Conservation (phyloP, 2,329 filamentous ascomycete genomes). For the Colletotrichum karsti region DNA sequence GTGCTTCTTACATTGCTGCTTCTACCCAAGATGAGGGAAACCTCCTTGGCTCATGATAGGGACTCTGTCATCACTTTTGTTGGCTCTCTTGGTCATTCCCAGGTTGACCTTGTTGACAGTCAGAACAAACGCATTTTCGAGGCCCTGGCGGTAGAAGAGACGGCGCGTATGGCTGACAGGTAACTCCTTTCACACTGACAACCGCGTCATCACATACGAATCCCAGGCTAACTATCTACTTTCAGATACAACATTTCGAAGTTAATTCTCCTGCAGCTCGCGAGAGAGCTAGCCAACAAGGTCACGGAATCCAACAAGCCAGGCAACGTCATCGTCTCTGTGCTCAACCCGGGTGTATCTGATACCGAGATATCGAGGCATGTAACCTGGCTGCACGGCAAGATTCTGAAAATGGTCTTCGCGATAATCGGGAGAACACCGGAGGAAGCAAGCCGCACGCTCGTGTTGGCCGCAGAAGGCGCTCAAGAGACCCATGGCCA, state of each 20-base stretch:
- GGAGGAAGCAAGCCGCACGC: conserved; percentile 47
- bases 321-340: neutral
- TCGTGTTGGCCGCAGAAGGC: conserved; percentile 45
- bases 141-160: conserved; percentile 32
- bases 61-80: neutral
- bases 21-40: conserved; percentile 49
- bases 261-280: neutral
- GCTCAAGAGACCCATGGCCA: conserved; percentile 47
- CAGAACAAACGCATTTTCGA: conserved; percentile 39
- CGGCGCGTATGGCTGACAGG: neutral
- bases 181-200: neutral
- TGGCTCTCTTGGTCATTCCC: neutral
- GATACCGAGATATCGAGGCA: neutral
- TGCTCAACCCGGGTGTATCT: neutral
- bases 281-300: neutral
- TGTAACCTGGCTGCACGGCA: neutral
- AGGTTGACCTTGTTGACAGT: conserved; percentile 41
- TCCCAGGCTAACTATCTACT: neutral
- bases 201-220: too few species aligned
- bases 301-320: neutral
- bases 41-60: conserved; percentile 38
- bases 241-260: conserved; percentile 10
- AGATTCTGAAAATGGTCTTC: neutral
- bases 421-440: conserved; percentile 40
- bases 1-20: conserved; percentile 51